phyloP scores from a whole-genome alignment of 495 filamentous ascomycete species.

The Saxophila tyrrhenica region DNA sequence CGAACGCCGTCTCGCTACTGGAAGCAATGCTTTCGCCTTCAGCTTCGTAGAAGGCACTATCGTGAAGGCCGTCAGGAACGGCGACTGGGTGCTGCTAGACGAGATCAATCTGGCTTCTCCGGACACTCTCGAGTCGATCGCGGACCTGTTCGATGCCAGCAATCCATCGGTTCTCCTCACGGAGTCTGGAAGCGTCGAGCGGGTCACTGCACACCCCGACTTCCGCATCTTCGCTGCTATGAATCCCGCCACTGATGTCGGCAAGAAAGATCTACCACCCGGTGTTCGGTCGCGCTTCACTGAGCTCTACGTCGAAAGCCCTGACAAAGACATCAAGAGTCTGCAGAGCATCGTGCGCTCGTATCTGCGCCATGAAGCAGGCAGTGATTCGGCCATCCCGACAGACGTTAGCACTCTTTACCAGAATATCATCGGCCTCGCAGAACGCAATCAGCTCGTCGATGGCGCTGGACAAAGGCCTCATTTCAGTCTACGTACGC shows the following conservation, averaged over 20 bases:
- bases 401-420: slow-evolving; percentile 77
- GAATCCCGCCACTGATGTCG: slow-evolving; percentile 97
- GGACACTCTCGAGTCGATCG: slow-evolving; percentile 87
- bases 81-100: slow-evolving; percentile 95
- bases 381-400: slow-evolving; percentile 50
- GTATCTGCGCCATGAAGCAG: slow-evolving; percentile 61
- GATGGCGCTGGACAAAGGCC: slow-evolving; percentile 89
- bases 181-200: slow-evolving; percentile 82
- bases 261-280: slow-evolving; percentile 82
- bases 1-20: slow-evolving; percentile 65
- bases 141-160: slow-evolving; percentile 64
- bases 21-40: slow-evolving; percentile 78
- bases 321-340: slow-evolving; percentile 74
- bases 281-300: slow-evolving; percentile 82
- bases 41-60: slow-evolving; percentile 92
- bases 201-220: slow-evolving; percentile 77
- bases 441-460: slow-evolving; percentile 71
- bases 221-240: slow-evolving; percentile 97
- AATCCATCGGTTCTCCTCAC: slow-evolving; percentile 74
- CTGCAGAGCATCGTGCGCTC: slow-evolving; percentile 71
- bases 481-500: slow-evolving; percentile 87
- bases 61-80: slow-evolving; percentile 81
- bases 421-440: slow-evolving; percentile 69
- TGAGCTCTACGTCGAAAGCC: slow-evolving; percentile 81
- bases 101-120: slow-evolving; percentile 94